Evolutionary conservation across 2,329 filamentous ascomycete species (phyloP).

Genomic region (Pseudogymnoascus sp.): DNA sequence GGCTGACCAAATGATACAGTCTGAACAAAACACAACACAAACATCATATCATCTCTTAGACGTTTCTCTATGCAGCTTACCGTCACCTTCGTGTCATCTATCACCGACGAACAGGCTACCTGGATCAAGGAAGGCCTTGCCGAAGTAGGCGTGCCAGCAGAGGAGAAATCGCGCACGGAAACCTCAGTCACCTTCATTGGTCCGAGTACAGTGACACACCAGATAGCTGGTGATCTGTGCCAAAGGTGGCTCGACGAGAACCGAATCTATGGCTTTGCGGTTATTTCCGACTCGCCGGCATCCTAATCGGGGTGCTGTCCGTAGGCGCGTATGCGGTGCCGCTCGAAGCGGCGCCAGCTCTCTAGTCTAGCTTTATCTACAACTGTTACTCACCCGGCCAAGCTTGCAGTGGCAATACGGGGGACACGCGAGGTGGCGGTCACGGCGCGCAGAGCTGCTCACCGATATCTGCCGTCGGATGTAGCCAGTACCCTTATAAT

Average conservation of each 20-base stretch:
- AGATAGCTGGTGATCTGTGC: conserved; percentile 2
- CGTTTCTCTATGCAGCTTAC: background rate
- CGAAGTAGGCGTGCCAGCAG: conserved; percentile 47
- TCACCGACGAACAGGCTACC: background rate
- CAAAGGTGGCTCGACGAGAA: background rate
- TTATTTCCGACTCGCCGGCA: background rate
- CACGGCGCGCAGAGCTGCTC: background rate
- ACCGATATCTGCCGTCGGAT: background rate
- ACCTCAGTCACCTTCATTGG: background rate
- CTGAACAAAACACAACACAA: background rate
- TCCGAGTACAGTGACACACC: background rate
- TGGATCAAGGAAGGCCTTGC: conserved; percentile 63
- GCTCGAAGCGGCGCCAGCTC: background rate
- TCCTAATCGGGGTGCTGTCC: background rate
- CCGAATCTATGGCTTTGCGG: background rate
- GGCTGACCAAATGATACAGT: background rate
- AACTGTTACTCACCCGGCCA: background rate
- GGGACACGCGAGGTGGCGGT: background rate
- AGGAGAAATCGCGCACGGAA: background rate
- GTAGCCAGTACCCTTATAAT: background rate
- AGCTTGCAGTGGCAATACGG: conserved; percentile 1
- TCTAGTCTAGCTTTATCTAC: background rate
- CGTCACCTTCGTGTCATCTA: background rate
- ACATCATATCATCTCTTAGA: background rate
- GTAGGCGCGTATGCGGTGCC: background rate